A percentile compares a stretch with the other conserved stretches of the same genome.
phyloP scores from a whole-genome alignment of 768 basidiomycete genomes.

The Scleroderma bovista region DNA sequence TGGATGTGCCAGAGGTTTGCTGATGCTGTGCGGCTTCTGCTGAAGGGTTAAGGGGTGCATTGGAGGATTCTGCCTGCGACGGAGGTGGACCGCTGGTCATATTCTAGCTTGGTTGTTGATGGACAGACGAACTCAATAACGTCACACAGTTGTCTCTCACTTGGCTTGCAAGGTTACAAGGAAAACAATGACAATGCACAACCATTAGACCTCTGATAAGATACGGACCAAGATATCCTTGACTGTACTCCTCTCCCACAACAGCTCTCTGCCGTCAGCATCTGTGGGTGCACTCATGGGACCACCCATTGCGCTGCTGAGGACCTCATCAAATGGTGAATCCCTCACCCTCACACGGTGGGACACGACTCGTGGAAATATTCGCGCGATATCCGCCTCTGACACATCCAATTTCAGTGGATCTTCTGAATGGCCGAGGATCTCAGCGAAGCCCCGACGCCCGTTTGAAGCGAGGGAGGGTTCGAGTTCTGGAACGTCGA shows the following conservation, averaged over 20 bases:
- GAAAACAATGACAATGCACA: not conserved
- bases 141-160: too few relatives aligned
- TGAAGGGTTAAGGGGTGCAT: slow-evolving; percentile 6
- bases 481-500: slow-evolving; percentile 10
- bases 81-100: slow-evolving; percentile 40
- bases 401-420: slow-evolving; percentile 50
- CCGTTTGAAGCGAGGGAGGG: slow-evolving; percentile 1
- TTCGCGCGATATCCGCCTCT: slow-evolving; percentile 69
- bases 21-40: slow-evolving; percentile 7
- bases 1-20: slow-evolving; percentile 3
- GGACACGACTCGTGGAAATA: slow-evolving; percentile 66
- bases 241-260: slow-evolving; percentile 46
- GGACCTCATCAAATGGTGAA: slow-evolving; percentile 64
- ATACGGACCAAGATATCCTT: slow-evolving; percentile 63
- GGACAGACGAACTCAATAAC: not conserved
- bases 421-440: slow-evolving; percentile 13
- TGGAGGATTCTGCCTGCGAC: slow-evolving; percentile 37
- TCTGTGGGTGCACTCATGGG: slow-evolving; percentile 32
- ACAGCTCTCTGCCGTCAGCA: slow-evolving; percentile 10
- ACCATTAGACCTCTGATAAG: slow-evolving; percentile 41
- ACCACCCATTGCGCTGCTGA: slow-evolving; percentile 58
- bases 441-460: slow-evolving; percentile 4
- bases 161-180: too few relatives aligned
- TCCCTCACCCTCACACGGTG: slow-evolving; percentile 70
- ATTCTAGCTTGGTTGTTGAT: not conserved